phyloP scores from a whole-genome alignment of 2,329 filamentous ascomycete genomes.

The Westerdykella sp. region DNA sequence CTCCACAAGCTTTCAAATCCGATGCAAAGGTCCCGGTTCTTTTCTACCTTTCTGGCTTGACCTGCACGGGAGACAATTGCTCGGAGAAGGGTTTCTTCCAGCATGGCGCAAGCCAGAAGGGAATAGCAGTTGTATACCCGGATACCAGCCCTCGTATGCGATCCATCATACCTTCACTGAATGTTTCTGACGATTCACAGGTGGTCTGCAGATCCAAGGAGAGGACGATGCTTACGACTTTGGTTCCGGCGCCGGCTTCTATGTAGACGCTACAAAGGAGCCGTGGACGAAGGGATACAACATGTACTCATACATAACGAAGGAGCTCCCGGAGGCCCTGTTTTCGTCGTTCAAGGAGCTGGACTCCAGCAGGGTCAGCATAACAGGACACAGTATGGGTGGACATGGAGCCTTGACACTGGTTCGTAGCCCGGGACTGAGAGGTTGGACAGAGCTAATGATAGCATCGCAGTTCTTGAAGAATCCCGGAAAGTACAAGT shows the following conservation, averaged over 20 bases:
- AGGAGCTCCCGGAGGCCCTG: conserved; percentile 74
- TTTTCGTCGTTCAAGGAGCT: conserved; percentile 66
- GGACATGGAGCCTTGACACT: conserved; percentile 91
- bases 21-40: conserved; percentile 69
- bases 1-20: conserved; percentile 58
- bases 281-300: conserved; percentile 76
- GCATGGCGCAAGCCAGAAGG: conserved; percentile 67
- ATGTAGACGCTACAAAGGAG: conserved; percentile 73
- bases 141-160: conserved; percentile 81
- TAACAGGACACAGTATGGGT: conserved; percentile 95
- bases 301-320: conserved; percentile 91
- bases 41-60: conserved; percentile 89
- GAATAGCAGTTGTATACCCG: conserved; percentile 89
- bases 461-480: conserved; percentile 60
- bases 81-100: conserved; percentile 85
- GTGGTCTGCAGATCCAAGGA: conserved; percentile 70
- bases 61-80: conserved; percentile 82
- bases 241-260: conserved; percentile 87
- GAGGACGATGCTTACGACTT: conserved; percentile 91
- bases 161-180: neutral
- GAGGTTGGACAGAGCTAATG: conserved; percentile 3
- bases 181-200: conserved; percentile 31
- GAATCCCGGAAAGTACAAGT: conserved; percentile 84
- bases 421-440: conserved; percentile 29
- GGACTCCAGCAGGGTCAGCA: conserved; percentile 65